A percentile compares a stretch with the other conserved stretches of the same genome.
Evolutionary conservation across 345 rosid species (phyloP).

Genomic region (Odontarrhena argentea): DNA sequence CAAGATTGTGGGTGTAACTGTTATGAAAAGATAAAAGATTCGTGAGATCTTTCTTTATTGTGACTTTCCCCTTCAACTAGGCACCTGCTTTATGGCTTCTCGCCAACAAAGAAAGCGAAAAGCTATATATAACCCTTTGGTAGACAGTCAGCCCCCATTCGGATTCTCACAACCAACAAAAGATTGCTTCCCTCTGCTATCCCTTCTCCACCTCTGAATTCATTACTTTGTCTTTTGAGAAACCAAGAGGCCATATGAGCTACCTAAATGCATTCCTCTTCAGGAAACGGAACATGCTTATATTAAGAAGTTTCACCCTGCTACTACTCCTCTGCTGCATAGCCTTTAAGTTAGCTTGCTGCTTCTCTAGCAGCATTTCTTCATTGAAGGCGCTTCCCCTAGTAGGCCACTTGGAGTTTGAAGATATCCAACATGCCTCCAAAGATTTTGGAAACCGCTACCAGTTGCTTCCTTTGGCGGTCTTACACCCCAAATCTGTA

Average conservation of each 20-base stretch:
- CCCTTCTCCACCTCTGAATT: conserved; percentile 33
- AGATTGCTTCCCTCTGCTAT: conserved; percentile 63
- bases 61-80: conserved; percentile 68
- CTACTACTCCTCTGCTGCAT: conserved; percentile 64
- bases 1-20: conserved; percentile 72
- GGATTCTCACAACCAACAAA: conserved; percentile 54
- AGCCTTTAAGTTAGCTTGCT: conserved; percentile 57
- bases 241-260: conserved; percentile 48
- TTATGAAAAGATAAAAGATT: conserved; percentile 75
- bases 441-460: conserved; percentile 80
- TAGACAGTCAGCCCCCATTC: conserved; percentile 65
- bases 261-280: conserved; percentile 44
- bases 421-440: conserved; percentile 70
- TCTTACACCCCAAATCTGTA: conserved; percentile 77
- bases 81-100: conserved; percentile 61
- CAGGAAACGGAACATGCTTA: conserved; percentile 51
- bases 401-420: conserved; percentile 72
- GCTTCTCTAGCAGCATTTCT: conserved; percentile 65
- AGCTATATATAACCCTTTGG: conserved; percentile 53
- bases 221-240: conserved; percentile 32
- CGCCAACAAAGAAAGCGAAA: conserved; percentile 44
- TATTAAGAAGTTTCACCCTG: conserved; percentile 57
- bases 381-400: conserved; percentile 62
- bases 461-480: conserved; percentile 71
- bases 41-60: conserved; percentile 73